phyloP scores from a whole-genome alignment of 441 rosid species.

The Bruguiera hainesii region DNA sequence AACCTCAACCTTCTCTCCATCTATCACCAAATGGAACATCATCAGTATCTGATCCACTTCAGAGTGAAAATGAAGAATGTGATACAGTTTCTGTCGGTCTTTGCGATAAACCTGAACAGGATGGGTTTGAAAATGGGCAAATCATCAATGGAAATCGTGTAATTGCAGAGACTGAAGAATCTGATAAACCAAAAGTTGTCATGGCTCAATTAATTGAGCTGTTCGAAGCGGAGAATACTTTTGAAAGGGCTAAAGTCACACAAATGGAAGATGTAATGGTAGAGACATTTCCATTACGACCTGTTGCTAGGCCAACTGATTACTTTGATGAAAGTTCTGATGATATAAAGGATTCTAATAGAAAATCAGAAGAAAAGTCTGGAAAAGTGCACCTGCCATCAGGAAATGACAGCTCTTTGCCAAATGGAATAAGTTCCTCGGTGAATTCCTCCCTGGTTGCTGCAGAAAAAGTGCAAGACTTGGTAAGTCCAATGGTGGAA shows the following conservation, averaged over 20 bases:
- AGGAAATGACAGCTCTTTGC: constrained; percentile 18
- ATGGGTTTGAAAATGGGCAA: constrained; percentile 23
- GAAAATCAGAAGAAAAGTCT: constrained; percentile 25
- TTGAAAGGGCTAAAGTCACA: constrained; percentile 24
- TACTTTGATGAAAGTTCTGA: constrained; percentile 21
- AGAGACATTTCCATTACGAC: constrained; percentile 61
- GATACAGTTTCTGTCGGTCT: constrained; percentile 22
- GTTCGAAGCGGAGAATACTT: constrained; percentile 14
- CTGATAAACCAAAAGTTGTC: constrained; percentile 19
- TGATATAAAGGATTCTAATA: constrained; percentile 23
- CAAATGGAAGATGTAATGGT: constrained; percentile 43
- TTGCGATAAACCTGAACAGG: constrained; percentile 23
- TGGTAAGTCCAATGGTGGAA: constrained; percentile 18
- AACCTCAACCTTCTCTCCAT: constrained; percentile 39
- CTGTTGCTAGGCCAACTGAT: constrained; percentile 28
- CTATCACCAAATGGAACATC: constrained; percentile 38
- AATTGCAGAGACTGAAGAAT: constrained; percentile 23
- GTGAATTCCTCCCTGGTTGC: constrained; percentile 26
- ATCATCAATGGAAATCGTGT: constrained; percentile 33
- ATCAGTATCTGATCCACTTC: constrained; percentile 27
- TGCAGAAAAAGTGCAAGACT: constrained; percentile 20
- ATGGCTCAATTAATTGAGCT: constrained; percentile 28
- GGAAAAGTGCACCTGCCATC: constrained; percentile 26
- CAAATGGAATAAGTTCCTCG: constrained; percentile 17
- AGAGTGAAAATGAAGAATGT: constrained; percentile 24